Percentiles rank a stretch among this genome's conserved stretches.
Evolutionary conservation across 2,329 filamentous ascomycete species (phyloP).

Genomic region (Fusarium sarcochroum): DNA sequence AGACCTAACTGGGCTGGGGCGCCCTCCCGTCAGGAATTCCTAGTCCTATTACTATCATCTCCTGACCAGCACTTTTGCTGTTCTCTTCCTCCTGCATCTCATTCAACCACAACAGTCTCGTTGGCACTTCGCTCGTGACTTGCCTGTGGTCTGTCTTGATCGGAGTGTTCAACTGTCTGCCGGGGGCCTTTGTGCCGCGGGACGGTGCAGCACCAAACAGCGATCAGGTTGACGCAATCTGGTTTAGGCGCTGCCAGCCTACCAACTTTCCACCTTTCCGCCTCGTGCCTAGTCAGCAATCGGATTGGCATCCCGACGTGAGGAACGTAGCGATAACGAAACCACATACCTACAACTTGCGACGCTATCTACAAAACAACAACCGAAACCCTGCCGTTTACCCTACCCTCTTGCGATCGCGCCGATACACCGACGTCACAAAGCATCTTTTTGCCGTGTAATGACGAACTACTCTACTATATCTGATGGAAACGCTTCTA

Average conservation of each 20-base stretch:
- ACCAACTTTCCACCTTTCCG: slow-evolving; percentile 31
- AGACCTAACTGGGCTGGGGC: slow-evolving; percentile 8
- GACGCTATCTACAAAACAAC: slow-evolving; percentile 11
- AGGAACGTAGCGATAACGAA: slow-evolving; percentile 40
- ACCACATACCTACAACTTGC: slow-evolving; percentile 27
- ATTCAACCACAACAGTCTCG: slow-evolving; percentile 35
- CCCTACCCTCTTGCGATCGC: slow-evolving; percentile 16
- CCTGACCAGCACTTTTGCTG: slow-evolving; percentile 37
- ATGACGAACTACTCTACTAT: slow-evolving; percentile 71
- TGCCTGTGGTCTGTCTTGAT: slow-evolving; percentile 24
- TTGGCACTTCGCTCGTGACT: slow-evolving; percentile 33
- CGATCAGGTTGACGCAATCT: slow-evolving; percentile 44
- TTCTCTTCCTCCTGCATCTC: slow-evolving; percentile 35
- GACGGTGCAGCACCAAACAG: slow-evolving; percentile 37
- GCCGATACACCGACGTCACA: slow-evolving; percentile 14
- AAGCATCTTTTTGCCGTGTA: slow-evolving; percentile 45
- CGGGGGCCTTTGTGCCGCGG: slow-evolving; percentile 43
- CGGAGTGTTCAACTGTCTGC: slow-evolving; percentile 24
- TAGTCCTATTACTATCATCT: slow-evolving; percentile 32
- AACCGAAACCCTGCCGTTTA: background rate
- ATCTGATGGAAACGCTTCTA: slow-evolving; percentile 62
- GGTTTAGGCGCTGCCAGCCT: slow-evolving; percentile 30
- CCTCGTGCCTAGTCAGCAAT: slow-evolving; percentile 41
- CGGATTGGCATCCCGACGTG: slow-evolving; percentile 30
- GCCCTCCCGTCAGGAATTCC: slow-evolving; percentile 35